Evolutionary conservation across 768 basidiomycete species (phyloP).

Genomic region (Fomitopsis pulvina): DNA sequence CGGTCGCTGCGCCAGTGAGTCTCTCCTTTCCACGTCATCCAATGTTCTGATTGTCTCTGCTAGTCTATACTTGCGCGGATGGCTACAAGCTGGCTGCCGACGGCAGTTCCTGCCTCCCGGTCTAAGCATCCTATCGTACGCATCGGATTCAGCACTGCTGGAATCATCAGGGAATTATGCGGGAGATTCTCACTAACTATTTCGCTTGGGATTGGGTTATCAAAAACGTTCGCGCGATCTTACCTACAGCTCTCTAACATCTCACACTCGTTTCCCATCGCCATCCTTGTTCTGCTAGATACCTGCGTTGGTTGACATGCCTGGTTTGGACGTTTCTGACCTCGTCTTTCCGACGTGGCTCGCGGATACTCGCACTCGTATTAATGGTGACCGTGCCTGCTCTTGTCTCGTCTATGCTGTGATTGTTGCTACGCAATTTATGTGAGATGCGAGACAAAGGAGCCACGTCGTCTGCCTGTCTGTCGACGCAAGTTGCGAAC

Average conservation of each 20-base stretch:
- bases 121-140: slow-evolving; percentile 18
- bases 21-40: slow-evolving; percentile 3
- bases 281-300: slow-evolving; percentile 4
- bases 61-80: slow-evolving; percentile 45
- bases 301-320: slow-evolving; percentile 2
- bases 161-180: no score
- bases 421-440: not conserved
- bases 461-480: no score
- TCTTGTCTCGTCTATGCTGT: not conserved
- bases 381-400: not conserved
- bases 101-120: slow-evolving; percentile 35
- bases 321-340: not conserved
- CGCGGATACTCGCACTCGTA: not conserved
- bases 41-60: not conserved
- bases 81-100: slow-evolving; percentile 40
- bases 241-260: not conserved
- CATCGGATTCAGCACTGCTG: slow-evolving; percentile 3
- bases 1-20: slow-evolving; percentile 48
- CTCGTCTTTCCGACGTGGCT: not conserved
- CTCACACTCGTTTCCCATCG: not conserved
- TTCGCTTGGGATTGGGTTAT: not conserved
- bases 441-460: no score
- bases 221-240: not conserved
- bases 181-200: not conserved
- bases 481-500: no score